Percentiles rank a stretch among this genome's conserved stretches.
phyloP scores from a whole-genome alignment of 2,329 filamentous ascomycete species.

The Alternaria metachromatica region DNA sequence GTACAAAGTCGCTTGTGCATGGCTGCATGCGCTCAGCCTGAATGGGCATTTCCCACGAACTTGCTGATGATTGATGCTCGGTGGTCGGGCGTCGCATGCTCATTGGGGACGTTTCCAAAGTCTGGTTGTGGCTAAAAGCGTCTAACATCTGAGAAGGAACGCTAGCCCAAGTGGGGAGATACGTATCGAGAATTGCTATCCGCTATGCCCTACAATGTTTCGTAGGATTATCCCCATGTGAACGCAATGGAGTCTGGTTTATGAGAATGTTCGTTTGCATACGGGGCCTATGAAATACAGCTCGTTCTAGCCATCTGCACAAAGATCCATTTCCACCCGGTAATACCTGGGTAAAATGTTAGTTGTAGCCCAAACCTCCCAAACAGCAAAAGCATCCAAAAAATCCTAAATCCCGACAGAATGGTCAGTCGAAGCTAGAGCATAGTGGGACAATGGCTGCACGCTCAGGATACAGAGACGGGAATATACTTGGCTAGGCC shows the following conservation, averaged over 20 bases:
- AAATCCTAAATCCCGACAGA: not conserved
- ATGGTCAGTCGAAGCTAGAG: not conserved
- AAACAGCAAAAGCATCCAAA: not conserved
- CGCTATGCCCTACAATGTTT: not conserved
- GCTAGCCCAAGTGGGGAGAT: not conserved
- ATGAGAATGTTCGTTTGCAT: not conserved
- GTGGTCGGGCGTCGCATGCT: not conserved
- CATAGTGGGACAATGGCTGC: conserved; percentile 1
- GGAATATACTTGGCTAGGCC: not conserved
- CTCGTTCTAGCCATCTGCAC: not conserved
- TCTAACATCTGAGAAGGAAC: not conserved
- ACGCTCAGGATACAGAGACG: not conserved
- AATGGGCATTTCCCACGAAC: not conserved
- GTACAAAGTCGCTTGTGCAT: not conserved
- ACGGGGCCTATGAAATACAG: not conserved
- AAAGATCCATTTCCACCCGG: not conserved
- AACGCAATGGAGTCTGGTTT: not conserved
- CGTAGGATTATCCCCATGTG: not conserved
- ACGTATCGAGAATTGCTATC: not conserved
- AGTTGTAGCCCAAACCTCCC: not conserved
- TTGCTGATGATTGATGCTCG: not conserved
- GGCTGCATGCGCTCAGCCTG: not conserved
- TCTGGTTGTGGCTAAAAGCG: not conserved
- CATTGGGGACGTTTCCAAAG: not conserved
- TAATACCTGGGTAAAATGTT: not conserved